phyloP scores from a whole-genome alignment of 73 alveolate genomes.

The Durusdinium trenchii region DNA sequence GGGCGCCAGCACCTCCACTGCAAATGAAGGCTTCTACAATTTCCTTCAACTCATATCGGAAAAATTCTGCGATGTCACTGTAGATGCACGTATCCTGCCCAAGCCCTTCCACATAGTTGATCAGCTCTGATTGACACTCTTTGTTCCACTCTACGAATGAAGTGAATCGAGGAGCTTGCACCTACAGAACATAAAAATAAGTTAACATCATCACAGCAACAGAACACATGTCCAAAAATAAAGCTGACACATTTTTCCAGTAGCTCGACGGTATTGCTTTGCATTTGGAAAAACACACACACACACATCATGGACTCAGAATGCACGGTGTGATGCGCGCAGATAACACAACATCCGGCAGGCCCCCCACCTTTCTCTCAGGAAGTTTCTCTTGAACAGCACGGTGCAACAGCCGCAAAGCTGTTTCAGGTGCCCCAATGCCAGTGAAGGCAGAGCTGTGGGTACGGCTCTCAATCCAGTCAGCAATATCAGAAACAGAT shows the following conservation, averaged over 20 bases:
- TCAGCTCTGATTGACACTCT: slow-evolving; percentile 2
- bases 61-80: not conserved
- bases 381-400: not conserved
- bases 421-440: no score
- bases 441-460: no score
- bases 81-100: slow-evolving; percentile 23
- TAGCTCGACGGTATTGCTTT: not conserved
- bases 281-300: not conserved
- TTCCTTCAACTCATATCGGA: not conserved
- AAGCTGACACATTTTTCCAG: not conserved
- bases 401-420: no score
- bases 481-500: no score
- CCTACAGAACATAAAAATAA: not conserved
- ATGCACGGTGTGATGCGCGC: not conserved
- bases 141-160: not conserved
- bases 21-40: not conserved
- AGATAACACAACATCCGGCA: no score
- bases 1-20: not conserved
- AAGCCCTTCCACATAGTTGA: not conserved
- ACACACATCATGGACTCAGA: not conserved
- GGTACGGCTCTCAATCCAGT: no score
- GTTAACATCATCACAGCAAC: not conserved
- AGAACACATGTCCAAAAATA: not conserved
- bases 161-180: not conserved
- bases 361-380: not conserved